Percentiles rank a stretch among this genome's conserved stretches.
These are phyloP conservation scores for Passiflora organensis DNA, from an alignment of 345 rosid genomes.

Conservation along the genomic window DNA sequence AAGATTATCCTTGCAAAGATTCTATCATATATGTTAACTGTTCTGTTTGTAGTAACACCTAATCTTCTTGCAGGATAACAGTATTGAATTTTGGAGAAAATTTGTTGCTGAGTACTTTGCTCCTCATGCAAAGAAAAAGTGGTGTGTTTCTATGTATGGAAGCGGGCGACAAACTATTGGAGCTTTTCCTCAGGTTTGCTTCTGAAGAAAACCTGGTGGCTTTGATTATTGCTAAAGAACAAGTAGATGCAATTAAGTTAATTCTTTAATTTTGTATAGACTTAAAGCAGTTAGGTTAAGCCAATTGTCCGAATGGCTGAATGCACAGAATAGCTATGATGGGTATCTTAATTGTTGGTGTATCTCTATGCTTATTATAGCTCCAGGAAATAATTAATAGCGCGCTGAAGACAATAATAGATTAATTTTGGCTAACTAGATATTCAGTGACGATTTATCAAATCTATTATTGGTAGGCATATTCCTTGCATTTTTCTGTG, in stretches of 20 bases:
- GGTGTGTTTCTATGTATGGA: conserved; percentile 99
- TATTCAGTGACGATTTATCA: too few species aligned
- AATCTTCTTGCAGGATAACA: conserved; percentile 67
- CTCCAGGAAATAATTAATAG: neutral
- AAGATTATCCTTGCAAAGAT: conserved; percentile 21
- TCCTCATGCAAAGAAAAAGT: conserved; percentile 88
- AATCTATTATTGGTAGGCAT: too few species aligned
- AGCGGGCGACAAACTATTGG: conserved; percentile 94
- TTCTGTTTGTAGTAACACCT: conserved; percentile 19
- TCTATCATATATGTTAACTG: neutral
- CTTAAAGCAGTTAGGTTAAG: neutral
- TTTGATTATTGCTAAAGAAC: neutral
- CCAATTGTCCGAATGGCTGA: conserved; percentile 4
- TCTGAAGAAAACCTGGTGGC: conserved; percentile 8
- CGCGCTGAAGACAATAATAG: neutral
- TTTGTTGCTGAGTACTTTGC: conserved; percentile 90
- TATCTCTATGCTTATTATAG: neutral
- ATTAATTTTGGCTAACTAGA: too few species aligned
- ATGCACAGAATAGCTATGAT: conserved; percentile 1
- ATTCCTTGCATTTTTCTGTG: neutral
- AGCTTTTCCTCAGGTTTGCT: conserved; percentile 89
- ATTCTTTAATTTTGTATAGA: neutral
- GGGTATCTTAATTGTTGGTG: too few species aligned
- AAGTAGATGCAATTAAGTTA: neutral
- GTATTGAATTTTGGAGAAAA: conserved; percentile 96